Base-by-base conservation (phyloP, 306 rosid species). In the Acacia crassicarpa region DNA sequence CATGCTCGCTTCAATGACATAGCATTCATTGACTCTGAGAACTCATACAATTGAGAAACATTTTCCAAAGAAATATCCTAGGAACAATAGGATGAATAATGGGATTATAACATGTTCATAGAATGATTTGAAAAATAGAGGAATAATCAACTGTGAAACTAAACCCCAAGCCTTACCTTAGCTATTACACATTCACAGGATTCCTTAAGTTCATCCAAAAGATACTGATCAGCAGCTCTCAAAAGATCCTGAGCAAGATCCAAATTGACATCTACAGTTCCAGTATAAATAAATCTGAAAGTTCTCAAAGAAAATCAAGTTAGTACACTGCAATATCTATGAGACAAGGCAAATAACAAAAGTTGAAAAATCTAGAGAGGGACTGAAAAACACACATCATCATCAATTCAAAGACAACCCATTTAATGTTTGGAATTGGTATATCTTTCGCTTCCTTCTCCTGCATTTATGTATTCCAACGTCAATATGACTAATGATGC, bases 331-430 rank as follows among this genome's bases (percentile, higher is more conserved):
- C 35, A 43, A 83, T 22, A 65, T 54, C 19, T 20, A 14, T 63
- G 9, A 38, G 15, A 14, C 10, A 61, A 25, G 30, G 43, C 74
- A 66, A 46, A 33, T 65, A 14, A 48, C n/a, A 27, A 56, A 30
- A 40, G 23, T 4, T 54, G 45, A 25, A 40, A 33, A n/a, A 19
- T 35, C 72, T 25, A 61, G 14, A 62, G 43, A 41, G 35, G 46
- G 35, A 49, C 4, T 9, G 49, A 45, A 33, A 66, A 49, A 30
- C 69, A 27, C 56, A 94, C 98, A 97, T 92, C 97, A 95, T 93
- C 97, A 95, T 95, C 91, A 85, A 89, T 82, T 89, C 90, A 9
- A 95, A 95, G 56, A 92, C 97, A 75, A 88, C 89, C 97, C 97
- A 93, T 88, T 86, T 92, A 81, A 95, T 92, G 82, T 95, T 86